Evolutionary conservation across 1,284 basidiomycete genomes (phyloP), one percentile per base, ranked within the genome.

Genomic region (Malassezia nana): DNA sequence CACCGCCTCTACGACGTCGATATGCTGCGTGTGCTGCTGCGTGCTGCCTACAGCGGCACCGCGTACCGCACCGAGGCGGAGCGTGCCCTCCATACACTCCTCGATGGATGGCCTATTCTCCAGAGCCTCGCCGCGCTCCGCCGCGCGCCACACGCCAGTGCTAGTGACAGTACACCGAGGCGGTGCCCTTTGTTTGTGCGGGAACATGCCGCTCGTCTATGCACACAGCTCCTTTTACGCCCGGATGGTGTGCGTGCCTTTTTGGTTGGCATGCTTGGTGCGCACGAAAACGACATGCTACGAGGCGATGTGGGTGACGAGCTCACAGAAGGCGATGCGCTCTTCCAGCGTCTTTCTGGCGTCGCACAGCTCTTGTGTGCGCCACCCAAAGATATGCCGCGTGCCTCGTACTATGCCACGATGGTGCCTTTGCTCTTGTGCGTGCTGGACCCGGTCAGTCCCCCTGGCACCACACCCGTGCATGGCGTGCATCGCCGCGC

Each of bases 241-340:
- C 58, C 64, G 1, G 66, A 69, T n/a, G 71, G 69, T 10, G 66
- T 71, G 2, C 63, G 64, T 10, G 58, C 64, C 6, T 55, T 69
- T 7, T 52, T 69, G 25, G 57, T 66, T 45, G 65, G 55, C 45
- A 61, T 61, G 3, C 62, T 67, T 25, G 64, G 64, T 13, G 54
- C 56, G 15, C 48, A 50, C 20, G 60, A 66, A 24, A 15, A 31
- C 12, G 62, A 65, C 20, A 33, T 63, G 46, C 53, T 57, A 2
- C 43, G 29, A 2, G 51, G 60, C 18, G 57, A 53, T 12, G 31
- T 58, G 10, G 25, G 44, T 45, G 49, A 57, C 25, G 46, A 51
- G 26, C 26, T 24, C 13, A 50, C 25, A 22, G 51, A 59, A 15
- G 55, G 58, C 6, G 55, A 60, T 25, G 42, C 45, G 13, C 44